These are phyloP conservation scores for Musa balbisiana DNA, from an alignment of 202 grass and related monocot genomes.

Conservation along the genomic window DNA sequence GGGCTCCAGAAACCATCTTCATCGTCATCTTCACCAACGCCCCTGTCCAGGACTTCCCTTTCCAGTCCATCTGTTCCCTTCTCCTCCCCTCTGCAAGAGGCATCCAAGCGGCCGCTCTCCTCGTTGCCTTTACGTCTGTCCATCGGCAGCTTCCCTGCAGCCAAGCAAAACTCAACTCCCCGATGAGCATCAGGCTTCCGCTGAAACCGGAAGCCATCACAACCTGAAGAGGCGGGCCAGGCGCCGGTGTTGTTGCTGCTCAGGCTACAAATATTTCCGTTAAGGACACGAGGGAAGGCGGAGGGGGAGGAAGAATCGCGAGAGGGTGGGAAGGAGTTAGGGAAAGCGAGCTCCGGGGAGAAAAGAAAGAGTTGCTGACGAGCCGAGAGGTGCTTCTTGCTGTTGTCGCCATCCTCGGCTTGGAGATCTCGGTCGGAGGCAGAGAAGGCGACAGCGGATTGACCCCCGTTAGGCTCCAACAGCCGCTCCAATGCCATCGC, in stretches of 20 bases:
- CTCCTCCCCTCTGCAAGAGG: neutral
- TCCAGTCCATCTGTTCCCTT: neutral
- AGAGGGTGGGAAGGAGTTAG: neutral
- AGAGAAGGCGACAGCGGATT: neutral
- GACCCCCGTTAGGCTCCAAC: neutral
- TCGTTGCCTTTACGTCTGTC: neutral
- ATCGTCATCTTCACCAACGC: neutral
- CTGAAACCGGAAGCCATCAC: neutral
- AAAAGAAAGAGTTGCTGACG: neutral
- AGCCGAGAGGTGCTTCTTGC: neutral
- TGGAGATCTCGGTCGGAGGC: no score
- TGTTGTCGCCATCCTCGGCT: neutral
- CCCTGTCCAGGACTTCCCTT: no score
- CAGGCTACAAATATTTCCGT: no score
- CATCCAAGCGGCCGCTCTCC: neutral
- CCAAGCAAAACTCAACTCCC: neutral
- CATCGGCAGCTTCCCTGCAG: neutral
- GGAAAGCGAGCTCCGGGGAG: neutral
- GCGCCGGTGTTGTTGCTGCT: neutral
- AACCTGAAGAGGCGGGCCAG: neutral
- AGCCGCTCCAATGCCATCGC: neutral
- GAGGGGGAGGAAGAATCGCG: neutral
- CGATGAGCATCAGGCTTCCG: neutral
- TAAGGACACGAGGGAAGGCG: no score
- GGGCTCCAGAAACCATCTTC: neutral